Evolutionary conservation across 257 asterid species (phyloP), one percentile per base, ranked within the genome.

Genomic region (Jacaranda mimosifolia): DNA sequence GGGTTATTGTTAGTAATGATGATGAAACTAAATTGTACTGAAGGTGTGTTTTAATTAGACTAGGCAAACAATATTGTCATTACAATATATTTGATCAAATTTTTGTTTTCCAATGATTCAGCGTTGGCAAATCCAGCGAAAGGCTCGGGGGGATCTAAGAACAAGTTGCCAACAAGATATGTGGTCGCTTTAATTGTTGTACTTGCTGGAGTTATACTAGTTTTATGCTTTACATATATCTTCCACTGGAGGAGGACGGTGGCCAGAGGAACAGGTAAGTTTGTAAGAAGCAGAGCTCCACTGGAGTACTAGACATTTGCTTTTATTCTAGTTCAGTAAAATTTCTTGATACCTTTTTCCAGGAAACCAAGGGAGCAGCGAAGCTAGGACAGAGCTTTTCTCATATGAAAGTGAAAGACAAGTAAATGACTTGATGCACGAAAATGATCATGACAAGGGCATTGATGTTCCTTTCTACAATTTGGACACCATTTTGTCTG

Each of bases 401-500:
- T 39, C 74, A 13, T 14, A 49, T 5, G 75, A 72, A 48, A 70
- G 65, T 59, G 80, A 77, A 73, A 73, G 79, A 51, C 86, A 38
- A 18, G 72, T 35, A 35, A 19, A 67, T 19, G 80, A 81, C 43
- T 21, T 79, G 78, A 76, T 84, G 74, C 70, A 49, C 11, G 88
- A 85, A 57, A 77, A 84, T n/a, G 77, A 79, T 52, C 77, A 84
- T n/a, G 77, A 77, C 72, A 81, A 64, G 70, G 57, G 14, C 14
- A 80, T 81, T 35, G 89, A 86, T 56, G 82, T 87, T 57, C 85
- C 88, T 0, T 81, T 78, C 72, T 86, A 81, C 63, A 75, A 75
- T 39, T n/a, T 86, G 55, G 84, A 82, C 74, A 77, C 69, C 63
- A 81, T 90, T 76, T 64, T 83, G 56, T 81, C 70, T 18, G 91